Evolutionary conservation across 805 yeast genomes (phyloP).

Genomic region (Yamadazyma insecticola): DNA sequence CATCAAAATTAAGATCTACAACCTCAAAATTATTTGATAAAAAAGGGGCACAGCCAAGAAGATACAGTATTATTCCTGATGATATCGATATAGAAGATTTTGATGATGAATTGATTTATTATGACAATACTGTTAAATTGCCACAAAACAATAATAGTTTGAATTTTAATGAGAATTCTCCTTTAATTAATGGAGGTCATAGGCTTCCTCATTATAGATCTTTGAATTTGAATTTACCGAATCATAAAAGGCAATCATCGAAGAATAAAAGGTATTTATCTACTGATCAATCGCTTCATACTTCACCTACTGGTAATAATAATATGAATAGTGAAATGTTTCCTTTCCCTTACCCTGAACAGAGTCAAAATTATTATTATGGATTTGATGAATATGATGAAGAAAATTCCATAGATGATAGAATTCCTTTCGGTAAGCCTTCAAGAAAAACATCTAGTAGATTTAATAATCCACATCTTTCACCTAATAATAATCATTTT

Average conservation of each 20-base stretch:
- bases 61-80: constrained; percentile 69
- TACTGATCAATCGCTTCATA: constrained; percentile 18
- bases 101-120: constrained; percentile 49
- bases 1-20: constrained; percentile 54
- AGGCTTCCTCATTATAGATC: constrained; percentile 39
- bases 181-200: constrained; percentile 21
- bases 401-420: constrained; percentile 14
- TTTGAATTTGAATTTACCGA: constrained; percentile 30
- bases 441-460: constrained; percentile 13
- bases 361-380: constrained; percentile 23
- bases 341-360: constrained; percentile 32
- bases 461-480: constrained; percentile 15
- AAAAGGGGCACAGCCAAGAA: constrained; percentile 65
- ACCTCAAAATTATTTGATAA: constrained; percentile 71
- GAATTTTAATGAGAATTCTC: constrained; percentile 25
- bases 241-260: constrained; percentile 14
- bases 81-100: constrained; percentile 52
- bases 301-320: constrained; percentile 7
- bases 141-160: constrained; percentile 27
- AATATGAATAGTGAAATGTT: constrained; percentile 20
- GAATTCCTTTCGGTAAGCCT: constrained; percentile 10
- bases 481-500: constrained; percentile 20
- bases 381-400: constrained; percentile 40
- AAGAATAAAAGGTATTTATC: constrained; percentile 34
- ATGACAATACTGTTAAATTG: constrained; percentile 37